These are phyloP conservation scores for Mortierella sp. DNA, from an alignment of 371 early-diverging fungal genomes.

Conservation along the genomic window DNA sequence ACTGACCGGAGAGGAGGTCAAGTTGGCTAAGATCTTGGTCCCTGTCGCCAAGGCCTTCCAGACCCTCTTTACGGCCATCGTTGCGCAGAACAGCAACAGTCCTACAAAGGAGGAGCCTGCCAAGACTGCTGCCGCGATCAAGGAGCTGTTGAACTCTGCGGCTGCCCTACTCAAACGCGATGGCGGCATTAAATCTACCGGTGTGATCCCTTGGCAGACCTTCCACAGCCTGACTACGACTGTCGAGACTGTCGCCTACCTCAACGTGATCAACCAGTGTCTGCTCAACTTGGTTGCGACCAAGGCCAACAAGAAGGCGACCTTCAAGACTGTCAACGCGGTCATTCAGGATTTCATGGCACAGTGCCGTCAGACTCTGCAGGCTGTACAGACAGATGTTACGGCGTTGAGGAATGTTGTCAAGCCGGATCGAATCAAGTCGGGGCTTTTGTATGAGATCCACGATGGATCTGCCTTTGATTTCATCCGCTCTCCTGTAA, in stretches of 20 bases:
- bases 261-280: slow-evolving; percentile 48
- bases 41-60: slow-evolving; percentile 36
- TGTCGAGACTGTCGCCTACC: slow-evolving; percentile 45
- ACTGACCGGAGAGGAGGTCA: slow-evolving; percentile 45
- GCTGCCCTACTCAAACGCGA: slow-evolving; percentile 39
- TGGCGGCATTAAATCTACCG: slow-evolving; percentile 44
- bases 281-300: slow-evolving; percentile 41
- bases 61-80: slow-evolving; percentile 30
- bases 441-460: slow-evolving; percentile 52
- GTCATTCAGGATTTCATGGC: slow-evolving; percentile 50
- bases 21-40: slow-evolving; percentile 36
- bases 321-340: slow-evolving; percentile 34
- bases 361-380: slow-evolving; percentile 48
- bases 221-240: slow-evolving; percentile 36
- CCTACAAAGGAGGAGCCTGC: slow-evolving; percentile 46
- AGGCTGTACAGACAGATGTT: slow-evolving; percentile 40
- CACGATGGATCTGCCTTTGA: slow-evolving; percentile 48
- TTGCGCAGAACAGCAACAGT: slow-evolving; percentile 48
- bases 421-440: slow-evolving; percentile 45
- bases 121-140: slow-evolving; percentile 33
- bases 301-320: slow-evolving; percentile 50
- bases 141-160: slow-evolving; percentile 28
- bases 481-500: slow-evolving; percentile 52
- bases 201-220: slow-evolving; percentile 47
- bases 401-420: slow-evolving; percentile 40